Base-by-base conservation (phyloP, 306 rosid species). In the Prunus mume region DNA sequence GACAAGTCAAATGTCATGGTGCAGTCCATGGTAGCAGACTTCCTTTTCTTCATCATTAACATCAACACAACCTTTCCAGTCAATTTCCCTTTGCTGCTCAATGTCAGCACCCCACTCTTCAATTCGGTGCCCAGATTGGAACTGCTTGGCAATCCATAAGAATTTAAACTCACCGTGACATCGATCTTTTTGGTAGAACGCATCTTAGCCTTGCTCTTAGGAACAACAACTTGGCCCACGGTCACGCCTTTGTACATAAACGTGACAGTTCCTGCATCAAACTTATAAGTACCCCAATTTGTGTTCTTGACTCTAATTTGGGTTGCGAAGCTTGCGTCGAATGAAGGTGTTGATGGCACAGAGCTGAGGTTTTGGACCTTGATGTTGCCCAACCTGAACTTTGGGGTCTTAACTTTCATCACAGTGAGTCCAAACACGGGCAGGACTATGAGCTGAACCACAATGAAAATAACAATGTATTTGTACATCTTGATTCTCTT, bases 381-480 rank as follows among this genome's bases (percentile, higher is more conserved):
- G 32, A 66, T 45, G 17, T 30, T 19, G 54, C 76, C 57, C n/a
- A 82, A 47, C 56, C 72, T 82, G 20, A 82, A 9, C 61, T 82
- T 82, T 0, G 85, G 85, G 22, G 79, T 65, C 60, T 61, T 82
- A 28, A 65, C 79, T 22, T 14, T 43, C 85, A 82, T 66, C 71
- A 82, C 72, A 1, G 61, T 75, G 9, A 61, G 34, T 2, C 51
- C 78, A 38, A 81, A 57, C 9, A 34, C 81, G 2, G 64, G 12
- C n/a, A 76, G 46, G 25, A 82, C 71, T 18, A 68, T 68, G 47
- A 69, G 32, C 51, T 82, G 85, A 28, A 77, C 38, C 28, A 77
- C 72, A 32, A 25, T 55, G 50, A 82, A 66, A 41, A 45, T 45
- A 34, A 22, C 64, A 32, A 65, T 75, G 47, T 32, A 75, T 15